phyloP scores from a whole-genome alignment of 1,139 yeast species.

The Meyerozyma guilliermondii region DNA sequence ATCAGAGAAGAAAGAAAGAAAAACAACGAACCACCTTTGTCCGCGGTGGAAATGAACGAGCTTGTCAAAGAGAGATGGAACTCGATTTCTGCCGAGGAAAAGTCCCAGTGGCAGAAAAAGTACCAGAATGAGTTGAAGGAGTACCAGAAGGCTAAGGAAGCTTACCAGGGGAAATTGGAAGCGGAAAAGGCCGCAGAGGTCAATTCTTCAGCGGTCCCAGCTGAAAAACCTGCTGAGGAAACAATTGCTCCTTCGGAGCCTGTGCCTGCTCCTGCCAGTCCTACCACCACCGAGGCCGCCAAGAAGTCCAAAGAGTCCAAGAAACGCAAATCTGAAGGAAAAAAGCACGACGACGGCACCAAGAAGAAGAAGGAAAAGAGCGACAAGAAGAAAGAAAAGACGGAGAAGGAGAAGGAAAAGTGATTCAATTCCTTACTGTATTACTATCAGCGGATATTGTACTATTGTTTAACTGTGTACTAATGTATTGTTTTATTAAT shows the following conservation, averaged over 20 bases:
- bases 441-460: too few species aligned
- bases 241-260: constrained; percentile 1
- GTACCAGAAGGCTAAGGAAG: constrained; percentile 61
- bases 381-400: constrained; percentile 23
- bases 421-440: background rate
- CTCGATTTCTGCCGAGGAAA: constrained; percentile 59
- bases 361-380: constrained; percentile 18
- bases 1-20: constrained; percentile 62
- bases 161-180: constrained; percentile 49
- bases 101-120: constrained; percentile 69
- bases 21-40: constrained; percentile 55
- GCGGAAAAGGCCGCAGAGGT: constrained; percentile 8
- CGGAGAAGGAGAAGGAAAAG: constrained; percentile 13
- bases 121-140: constrained; percentile 60
- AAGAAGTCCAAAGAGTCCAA: constrained; percentile 10
- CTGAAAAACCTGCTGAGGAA: constrained; percentile 7
- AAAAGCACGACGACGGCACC: constrained; percentile 13
- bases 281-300: constrained; percentile 9
- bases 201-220: constrained; percentile 11
- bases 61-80: constrained; percentile 79
- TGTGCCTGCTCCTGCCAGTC: constrained; percentile 5
- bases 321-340: constrained; percentile 5
- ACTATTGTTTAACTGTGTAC: background rate
- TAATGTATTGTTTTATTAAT: background rate
- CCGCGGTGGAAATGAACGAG: constrained; percentile 73